phyloP scores from a whole-genome alignment of 352 stramenopile species.

The Phytopythium oedochilum region DNA sequence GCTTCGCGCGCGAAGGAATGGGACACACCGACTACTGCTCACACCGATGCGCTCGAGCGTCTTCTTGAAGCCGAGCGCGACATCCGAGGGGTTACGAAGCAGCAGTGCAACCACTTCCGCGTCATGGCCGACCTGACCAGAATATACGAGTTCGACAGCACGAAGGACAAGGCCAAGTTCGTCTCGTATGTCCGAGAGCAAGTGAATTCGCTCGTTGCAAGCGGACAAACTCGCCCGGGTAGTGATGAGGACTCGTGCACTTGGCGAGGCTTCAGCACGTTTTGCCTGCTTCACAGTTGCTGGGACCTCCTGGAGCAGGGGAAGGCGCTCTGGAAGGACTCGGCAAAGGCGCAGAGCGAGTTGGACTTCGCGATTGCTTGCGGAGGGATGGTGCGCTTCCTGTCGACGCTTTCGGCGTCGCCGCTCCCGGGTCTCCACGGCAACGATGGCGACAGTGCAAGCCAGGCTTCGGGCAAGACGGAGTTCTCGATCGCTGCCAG shows the following conservation, averaged over 20 bases:
- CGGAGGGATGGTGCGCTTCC: conserved; percentile 35
- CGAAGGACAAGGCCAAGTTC: conserved; percentile 29
- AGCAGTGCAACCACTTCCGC: conserved; percentile 47
- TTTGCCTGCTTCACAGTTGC: conserved; percentile 46
- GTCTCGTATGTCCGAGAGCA: conserved; percentile 26
- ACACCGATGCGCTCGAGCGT: conserved; percentile 20
- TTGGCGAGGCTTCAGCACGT: conserved; percentile 44
- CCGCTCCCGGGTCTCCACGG: conserved; percentile 7
- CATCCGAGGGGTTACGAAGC: conserved; percentile 14
- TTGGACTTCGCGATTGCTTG: conserved; percentile 48
- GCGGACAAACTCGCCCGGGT: conserved; percentile 3
- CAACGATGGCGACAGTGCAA: conserved; percentile 2
- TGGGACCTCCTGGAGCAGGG: conserved; percentile 52
- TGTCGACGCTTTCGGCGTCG: conserved; percentile 30
- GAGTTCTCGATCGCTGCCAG: conserved; percentile 37
- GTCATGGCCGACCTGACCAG: conserved; percentile 40
- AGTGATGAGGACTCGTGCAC: neutral
- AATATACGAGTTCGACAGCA: conserved; percentile 35
- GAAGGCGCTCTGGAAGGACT: conserved; percentile 10
- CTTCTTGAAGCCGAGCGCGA: conserved; percentile 21
- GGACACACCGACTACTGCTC: too few species aligned
- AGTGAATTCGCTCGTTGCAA: conserved; percentile 4
- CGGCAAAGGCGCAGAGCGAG: conserved; percentile 18
- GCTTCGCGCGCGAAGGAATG: neutral
- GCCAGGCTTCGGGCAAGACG: conserved; percentile 6